These are phyloP conservation scores for Suillus subalutaceus DNA, from an alignment of 768 basidiomycete species.

Conservation along the genomic window DNA sequence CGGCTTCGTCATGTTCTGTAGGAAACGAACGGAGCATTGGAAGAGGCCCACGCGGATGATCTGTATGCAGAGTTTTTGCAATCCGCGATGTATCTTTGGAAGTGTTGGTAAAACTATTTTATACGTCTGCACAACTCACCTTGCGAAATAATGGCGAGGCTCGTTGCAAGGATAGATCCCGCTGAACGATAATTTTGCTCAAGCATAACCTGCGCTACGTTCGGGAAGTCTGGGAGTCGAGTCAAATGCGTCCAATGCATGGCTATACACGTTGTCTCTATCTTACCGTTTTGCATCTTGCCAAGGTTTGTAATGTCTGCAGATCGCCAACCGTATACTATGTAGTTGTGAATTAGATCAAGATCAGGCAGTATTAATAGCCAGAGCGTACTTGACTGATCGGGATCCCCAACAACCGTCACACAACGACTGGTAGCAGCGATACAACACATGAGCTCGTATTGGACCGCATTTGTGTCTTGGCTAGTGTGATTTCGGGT, in stretches of 20 bases:
- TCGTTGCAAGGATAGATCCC: constrained; percentile 68
- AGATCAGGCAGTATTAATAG: not conserved
- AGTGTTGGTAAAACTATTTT: not conserved
- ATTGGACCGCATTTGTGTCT: constrained; percentile 84
- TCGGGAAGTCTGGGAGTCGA: constrained; percentile 56
- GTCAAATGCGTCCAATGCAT: not conserved
- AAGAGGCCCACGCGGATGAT: constrained; percentile 60
- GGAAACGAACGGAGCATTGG: constrained; percentile 60
- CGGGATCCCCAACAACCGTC: constrained; percentile 88
- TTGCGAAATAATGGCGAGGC: constrained; percentile 81
- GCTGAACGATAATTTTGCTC: constrained; percentile 91
- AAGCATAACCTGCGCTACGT: constrained; percentile 68
- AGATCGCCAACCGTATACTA: constrained; percentile 86
- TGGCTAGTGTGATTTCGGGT: constrained; percentile 42
- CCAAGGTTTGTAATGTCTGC: constrained; percentile 76
- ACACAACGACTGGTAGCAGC: constrained; percentile 55
- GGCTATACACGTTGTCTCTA: not conserved
- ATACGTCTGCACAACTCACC: constrained; percentile 44
- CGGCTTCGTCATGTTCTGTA: constrained; percentile 65
- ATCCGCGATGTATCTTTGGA: constrained; percentile 71
- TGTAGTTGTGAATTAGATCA: constrained; percentile 1
- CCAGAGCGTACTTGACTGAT: constrained; percentile 70
- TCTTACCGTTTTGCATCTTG: constrained; percentile 66
- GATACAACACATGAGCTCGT: constrained; percentile 74
- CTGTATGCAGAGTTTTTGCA: constrained; percentile 70